Percentiles rank a stretch among this genome's conserved stretches.
Conservation (phyloP, 805 yeast species). For the Diddensiella santjacobensis region DNA sequence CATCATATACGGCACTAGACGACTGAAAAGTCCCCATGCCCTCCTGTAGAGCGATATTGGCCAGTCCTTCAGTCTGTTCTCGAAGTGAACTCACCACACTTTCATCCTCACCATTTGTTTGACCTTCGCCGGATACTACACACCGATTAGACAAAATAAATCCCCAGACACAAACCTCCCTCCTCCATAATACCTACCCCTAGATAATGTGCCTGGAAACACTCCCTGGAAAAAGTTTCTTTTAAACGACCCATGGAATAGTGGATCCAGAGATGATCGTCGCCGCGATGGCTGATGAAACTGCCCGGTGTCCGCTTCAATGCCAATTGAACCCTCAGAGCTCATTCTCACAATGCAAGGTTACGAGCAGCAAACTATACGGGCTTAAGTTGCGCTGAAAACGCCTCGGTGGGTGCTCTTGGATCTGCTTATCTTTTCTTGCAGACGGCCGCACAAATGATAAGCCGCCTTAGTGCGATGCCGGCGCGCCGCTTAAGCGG, state of each 20-base stretch:
- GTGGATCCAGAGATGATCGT: not conserved
- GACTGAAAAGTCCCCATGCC: constrained; percentile 10
- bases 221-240: not conserved
- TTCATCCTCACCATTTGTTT: constrained; percentile 3
- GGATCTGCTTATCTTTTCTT: no score
- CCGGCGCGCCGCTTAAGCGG: no score
- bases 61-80: constrained; percentile 23
- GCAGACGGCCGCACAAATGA: no score
- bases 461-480: no score
- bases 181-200: not conserved
- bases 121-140: not conserved
- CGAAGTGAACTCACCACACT: constrained; percentile 13
- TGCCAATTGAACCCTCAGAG: not conserved
- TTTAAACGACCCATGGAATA: constrained; percentile 1
- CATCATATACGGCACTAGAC: not conserved
- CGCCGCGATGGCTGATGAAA: no score
- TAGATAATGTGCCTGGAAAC: not conserved
- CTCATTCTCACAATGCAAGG: no score
- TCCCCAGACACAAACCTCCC: not conserved
- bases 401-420: no score
- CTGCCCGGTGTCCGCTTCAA: no score
- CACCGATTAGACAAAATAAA: no score
- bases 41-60: constrained; percentile 23
- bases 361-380: no score
- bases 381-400: no score